phyloP scores from a whole-genome alignment of 345 rosid species.

The Eucalyptus decipiens region DNA sequence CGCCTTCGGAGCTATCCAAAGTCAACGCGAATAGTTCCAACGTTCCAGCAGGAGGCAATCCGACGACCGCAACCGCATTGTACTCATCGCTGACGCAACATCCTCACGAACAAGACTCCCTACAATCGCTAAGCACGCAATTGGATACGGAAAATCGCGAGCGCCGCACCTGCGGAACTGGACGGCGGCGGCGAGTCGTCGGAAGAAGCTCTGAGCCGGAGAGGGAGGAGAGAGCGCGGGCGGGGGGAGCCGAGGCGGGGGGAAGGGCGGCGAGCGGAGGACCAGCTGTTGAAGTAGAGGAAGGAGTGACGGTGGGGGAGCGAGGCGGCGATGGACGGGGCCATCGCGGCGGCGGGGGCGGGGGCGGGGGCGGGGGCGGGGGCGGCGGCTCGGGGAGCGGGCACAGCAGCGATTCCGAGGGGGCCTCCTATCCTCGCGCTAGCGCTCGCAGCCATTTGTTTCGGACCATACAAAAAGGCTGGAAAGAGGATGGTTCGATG shows the following conservation, averaged over 20 bases:
- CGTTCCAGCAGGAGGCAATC: not conserved
- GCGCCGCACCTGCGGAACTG: slow-evolving; percentile 4
- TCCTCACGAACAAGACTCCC: not conserved
- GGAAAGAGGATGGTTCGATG: not conserved
- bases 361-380: slow-evolving; percentile 3
- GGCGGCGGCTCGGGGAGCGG: slow-evolving; percentile 6
- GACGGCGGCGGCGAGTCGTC: slow-evolving; percentile 15
- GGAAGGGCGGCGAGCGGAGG: slow-evolving; percentile 21
- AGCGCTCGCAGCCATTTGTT: slow-evolving; percentile 17
- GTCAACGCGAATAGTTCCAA: not conserved
- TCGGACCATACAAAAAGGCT: slow-evolving; percentile 28
- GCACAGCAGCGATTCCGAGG: not conserved
- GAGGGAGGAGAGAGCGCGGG: slow-evolving; percentile 16
- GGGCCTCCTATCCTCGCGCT: slow-evolving; percentile 7
- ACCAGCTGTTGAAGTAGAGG: slow-evolving; percentile 25
- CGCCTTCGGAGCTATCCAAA: not conserved
- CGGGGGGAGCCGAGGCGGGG: slow-evolving; percentile 16
- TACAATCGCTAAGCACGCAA: not conserved
- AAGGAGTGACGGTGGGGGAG: slow-evolving; percentile 30
- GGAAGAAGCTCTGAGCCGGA: slow-evolving; percentile 62
- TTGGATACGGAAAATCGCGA: not conserved
- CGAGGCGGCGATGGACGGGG: not conserved
- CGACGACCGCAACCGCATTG: not conserved
- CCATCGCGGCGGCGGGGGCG: not conserved
- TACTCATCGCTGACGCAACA: not conserved